Base-by-base conservation (phyloP, 768 basidiomycete genomes). In the Kwoniella botswanensis region DNA sequence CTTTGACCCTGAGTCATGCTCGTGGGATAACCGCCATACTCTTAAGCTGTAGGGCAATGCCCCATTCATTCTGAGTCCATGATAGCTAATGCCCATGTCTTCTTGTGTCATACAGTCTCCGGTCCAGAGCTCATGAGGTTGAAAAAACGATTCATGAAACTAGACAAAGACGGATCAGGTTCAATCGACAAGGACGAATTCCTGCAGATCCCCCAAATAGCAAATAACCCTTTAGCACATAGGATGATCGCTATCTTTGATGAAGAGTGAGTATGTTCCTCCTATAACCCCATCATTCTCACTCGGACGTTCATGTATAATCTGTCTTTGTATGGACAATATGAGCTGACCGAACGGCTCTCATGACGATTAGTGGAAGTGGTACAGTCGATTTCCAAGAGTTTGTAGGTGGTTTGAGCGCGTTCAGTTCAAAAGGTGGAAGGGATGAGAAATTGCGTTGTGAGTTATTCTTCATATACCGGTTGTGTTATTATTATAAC, bases 161-260 rank as follows among this genome's bases (percentile, higher is more conserved):
- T 99, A 76, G 97, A 99, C 84, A 92, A 94, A 79, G 94, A 99
- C 85, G 94, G 94, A 61, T 95, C 93, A 41, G 97, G 97, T 71
- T 94, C 95, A 22, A 96, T 99, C 84, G 96, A 98, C 87, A 92
- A 93, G 57, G 97, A 98, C 76, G 97, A 99, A 84, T 99, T 99
- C 85, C 86, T 98, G 71, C 94, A 94, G 86, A 97, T 99, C 87
- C 97, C 97, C 0, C 94, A 96, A 86, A 98, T 98, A 79, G 96
- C 96, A 22, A 94, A 93, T 68, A 99, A 98, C 84, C 97, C 97
- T 0, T 86, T 99, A 59, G 94, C 97, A 63, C 92, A 91, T 65
- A 89, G 97, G 69, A 94, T 99, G 94, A 98, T 99, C 80, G 97
- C 97, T 63, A 98, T 99, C 81, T 99, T 99, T 79, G 97, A 99